Base-by-base conservation (phyloP, 768 basidiomycete genomes). In the Tulasnella sp. region DNA sequence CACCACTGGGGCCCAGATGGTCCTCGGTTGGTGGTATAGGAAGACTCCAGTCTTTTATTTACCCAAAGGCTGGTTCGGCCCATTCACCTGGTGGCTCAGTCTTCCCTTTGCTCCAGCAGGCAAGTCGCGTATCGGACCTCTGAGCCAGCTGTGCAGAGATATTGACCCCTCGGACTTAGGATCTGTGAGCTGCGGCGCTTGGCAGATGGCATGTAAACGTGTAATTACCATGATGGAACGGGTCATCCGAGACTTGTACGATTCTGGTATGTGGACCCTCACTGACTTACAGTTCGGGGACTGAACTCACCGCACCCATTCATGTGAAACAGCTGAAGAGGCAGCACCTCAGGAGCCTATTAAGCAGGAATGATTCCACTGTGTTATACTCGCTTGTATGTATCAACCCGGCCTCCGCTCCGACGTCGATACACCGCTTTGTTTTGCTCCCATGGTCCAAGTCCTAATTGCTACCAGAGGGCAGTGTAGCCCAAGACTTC, bases 131-230 rank as follows among this genome's bases (percentile, higher is more conserved):
- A 19, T 36, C 40, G 4, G 71, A 21, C n/a, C 3, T 10, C 19
- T 21, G 19, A 27, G 42, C 38, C 38, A 7, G 36, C 12, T n/a
- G 36, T 9, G 31, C 75, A 31, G 46, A 78, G 31, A 24, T 56
- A 52, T 81, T 71, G 46, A 77, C 21, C 39, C 46, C n/a, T n/a
- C 56, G 18, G 75, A 2, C 80, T 24, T 81, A 96, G 97, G 97
- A 16, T 94, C 95, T 16, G 93, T 99, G 80, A 95, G 95, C 82
- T 95, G 96, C 58, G 94, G 93, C 0, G 90, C 95, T 56, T 99
- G 97, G 97, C 94, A 96, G 83, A 94, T 98, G 91, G 94, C 95
- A 10, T 97, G 96, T 85, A 92, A 90, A 81, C 89, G 95, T 75
- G 93, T 95, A n/a, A 88, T 98, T 79, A 88, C 89, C 80, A 88